Conservation (phyloP, 768 basidiomycete genomes). For the Collybiopsis confluens region DNA sequence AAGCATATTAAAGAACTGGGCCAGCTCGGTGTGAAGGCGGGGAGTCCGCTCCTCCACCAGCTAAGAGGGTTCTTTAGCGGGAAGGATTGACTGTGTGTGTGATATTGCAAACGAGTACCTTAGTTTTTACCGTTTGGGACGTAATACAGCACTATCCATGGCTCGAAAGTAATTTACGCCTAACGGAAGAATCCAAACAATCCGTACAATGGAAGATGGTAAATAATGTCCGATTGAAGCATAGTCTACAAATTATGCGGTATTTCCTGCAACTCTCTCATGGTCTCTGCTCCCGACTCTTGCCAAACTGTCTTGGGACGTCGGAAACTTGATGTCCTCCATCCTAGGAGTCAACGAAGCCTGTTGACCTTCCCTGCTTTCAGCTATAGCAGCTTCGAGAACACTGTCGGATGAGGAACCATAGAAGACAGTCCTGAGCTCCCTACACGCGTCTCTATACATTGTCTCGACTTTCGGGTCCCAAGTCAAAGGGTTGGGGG, state of each 20-base stretch:
- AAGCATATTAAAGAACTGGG: constrained; percentile 21
- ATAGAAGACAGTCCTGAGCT: constrained; percentile 8
- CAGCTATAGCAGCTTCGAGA: background rate
- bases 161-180: no score
- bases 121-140: no score
- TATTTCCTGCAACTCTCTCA: background rate
- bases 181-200: no score
- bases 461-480: constrained; percentile 7
- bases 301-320: constrained; percentile 6
- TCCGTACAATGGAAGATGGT: no score
- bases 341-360: constrained; percentile 1
- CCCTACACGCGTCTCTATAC: constrained; percentile 7
- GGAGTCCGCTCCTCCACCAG: background rate
- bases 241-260: background rate
- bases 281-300: constrained; percentile 1
- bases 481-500: constrained; percentile 5
- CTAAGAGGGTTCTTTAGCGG: background rate
- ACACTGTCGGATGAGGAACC: constrained; percentile 5
- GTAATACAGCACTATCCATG: no score
- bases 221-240: no score
- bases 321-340: constrained; percentile 1
- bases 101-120: no score
- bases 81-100: no score
- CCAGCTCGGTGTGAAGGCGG: constrained; percentile 24
- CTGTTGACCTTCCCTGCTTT: constrained; percentile 6